Percentiles rank a stretch among this genome's conserved stretches.
Conservation (phyloP, 2,329 filamentous ascomycete genomes). For the Metarhizium album region DNA sequence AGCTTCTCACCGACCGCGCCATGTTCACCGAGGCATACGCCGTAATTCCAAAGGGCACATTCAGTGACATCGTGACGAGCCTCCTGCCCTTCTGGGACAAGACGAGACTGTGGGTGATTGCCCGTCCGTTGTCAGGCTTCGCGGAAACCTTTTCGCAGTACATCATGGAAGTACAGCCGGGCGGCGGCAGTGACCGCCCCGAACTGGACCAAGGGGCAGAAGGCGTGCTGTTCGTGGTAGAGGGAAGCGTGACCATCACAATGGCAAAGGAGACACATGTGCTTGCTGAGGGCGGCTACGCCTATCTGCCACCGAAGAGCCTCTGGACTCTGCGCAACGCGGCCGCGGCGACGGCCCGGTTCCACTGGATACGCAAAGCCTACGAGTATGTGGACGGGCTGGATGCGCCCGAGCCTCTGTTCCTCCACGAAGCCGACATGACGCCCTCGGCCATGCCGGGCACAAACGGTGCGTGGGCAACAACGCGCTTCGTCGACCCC, state of each 20-base stretch:
- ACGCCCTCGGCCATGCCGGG: constrained; percentile 1
- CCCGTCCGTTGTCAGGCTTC: constrained; percentile 6
- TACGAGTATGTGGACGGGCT: constrained; percentile 2
- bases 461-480: constrained; percentile 5
- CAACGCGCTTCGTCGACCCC: constrained; percentile 6
- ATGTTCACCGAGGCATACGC: constrained; percentile 7
- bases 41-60: constrained; percentile 6
- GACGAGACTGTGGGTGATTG: constrained; percentile 6
- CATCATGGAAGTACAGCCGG: constrained; percentile 6
- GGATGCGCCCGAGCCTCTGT: neutral
- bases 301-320: constrained; percentile 1
- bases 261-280: neutral
- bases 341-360: neutral
- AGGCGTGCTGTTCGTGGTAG: constrained; percentile 5
- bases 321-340: constrained; percentile 2
- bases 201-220: constrained; percentile 1
- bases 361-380: constrained; percentile 7
- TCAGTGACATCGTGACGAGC: constrained; percentile 7
- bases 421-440: constrained; percentile 3
- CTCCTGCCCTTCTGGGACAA: constrained; percentile 5
- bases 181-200: constrained; percentile 2
- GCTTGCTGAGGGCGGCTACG: constrained; percentile 4
- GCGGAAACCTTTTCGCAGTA: constrained; percentile 7
- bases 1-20: constrained; percentile 7
- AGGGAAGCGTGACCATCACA: neutral